Evolutionary conservation across 345 rosid species (phyloP).

Genomic region (Hevea brasiliensis): DNA sequence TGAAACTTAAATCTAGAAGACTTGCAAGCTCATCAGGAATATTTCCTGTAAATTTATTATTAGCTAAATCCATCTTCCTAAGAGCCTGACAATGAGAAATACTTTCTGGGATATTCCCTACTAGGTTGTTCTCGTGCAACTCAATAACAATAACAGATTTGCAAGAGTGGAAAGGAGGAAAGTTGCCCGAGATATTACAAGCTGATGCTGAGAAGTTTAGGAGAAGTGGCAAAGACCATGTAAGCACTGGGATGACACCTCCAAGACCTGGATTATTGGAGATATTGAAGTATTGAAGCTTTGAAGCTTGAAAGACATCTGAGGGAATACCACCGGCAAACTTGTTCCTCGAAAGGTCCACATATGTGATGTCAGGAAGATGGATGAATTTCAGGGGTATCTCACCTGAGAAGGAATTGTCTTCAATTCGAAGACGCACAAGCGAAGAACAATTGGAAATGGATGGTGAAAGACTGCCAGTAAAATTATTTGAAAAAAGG

Average conservation of each 20-base stretch:
- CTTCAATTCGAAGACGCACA: constrained; percentile 80
- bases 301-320: constrained; percentile 56
- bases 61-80: constrained; percentile 51
- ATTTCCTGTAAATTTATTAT: constrained; percentile 53
- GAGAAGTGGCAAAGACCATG: constrained; percentile 70
- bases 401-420: constrained; percentile 78
- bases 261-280: constrained; percentile 64
- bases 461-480: constrained; percentile 61
- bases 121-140: constrained; percentile 52
- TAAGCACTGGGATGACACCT: constrained; percentile 52
- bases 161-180: constrained; percentile 67
- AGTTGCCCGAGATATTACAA: constrained; percentile 58
- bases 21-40: constrained; percentile 55
- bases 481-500: constrained; percentile 72
- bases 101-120: constrained; percentile 50
- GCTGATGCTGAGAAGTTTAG: constrained; percentile 78
- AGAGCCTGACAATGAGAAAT: constrained; percentile 61
- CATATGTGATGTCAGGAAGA: constrained; percentile 65
- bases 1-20: constrained; percentile 49
- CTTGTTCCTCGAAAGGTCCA: constrained; percentile 76
- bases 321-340: constrained; percentile 69
- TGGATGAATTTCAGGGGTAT: constrained; percentile 60
- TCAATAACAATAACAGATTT: constrained; percentile 62
- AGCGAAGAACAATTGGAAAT: constrained; percentile 77
- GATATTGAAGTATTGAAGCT: constrained; percentile 74